Percentiles rank a stretch among this genome's conserved stretches.
phyloP scores from a whole-genome alignment of 305 asterid species.

The Solanum hybrid region DNA sequence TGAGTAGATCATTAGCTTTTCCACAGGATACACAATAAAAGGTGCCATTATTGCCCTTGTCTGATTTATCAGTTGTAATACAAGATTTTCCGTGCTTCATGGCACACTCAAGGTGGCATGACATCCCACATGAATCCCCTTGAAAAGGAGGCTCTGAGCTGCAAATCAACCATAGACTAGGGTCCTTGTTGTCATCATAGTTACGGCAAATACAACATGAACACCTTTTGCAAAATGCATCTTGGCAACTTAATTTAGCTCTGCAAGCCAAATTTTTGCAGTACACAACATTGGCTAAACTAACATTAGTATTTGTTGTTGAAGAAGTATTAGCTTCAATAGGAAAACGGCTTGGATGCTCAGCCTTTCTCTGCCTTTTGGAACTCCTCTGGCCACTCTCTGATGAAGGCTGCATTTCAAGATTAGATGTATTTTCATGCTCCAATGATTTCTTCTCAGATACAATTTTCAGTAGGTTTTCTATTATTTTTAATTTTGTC shows the following conservation, averaged over 20 bases:
- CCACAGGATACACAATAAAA: conserved; percentile 79
- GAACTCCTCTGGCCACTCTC: conserved; percentile 48
- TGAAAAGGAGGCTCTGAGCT: conserved; percentile 72
- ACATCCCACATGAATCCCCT: conserved; percentile 75
- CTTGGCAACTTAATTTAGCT: conserved; percentile 44
- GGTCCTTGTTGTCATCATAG: conserved; percentile 94
- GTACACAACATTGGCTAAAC: conserved; percentile 17
- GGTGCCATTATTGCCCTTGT: conserved; percentile 37
- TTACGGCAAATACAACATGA: conserved; percentile 85
- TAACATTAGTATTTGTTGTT: conserved; percentile 21
- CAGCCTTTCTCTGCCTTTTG: conserved; percentile 69
- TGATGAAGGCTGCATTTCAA: conserved; percentile 29
- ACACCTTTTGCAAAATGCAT: conserved; percentile 81
- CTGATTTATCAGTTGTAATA: conserved; percentile 44
- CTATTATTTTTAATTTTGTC: conserved; percentile 74
- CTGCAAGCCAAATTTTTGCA: conserved; percentile 91
- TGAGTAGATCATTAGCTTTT: conserved; percentile 69
- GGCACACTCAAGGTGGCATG: conserved; percentile 94
- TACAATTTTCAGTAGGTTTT: conserved; percentile 64
- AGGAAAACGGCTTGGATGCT: conserved; percentile 35
- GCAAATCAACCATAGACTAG: conserved; percentile 86
- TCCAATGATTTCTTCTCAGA: conserved; percentile 50
- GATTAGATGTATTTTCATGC: conserved; percentile 21
- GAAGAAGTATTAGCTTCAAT: conserved; percentile 21
- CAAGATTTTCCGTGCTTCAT: conserved; percentile 55